A percentile compares a stretch with the other conserved stretches of the same genome.
phyloP scores from a whole-genome alignment of 768 basidiomycete genomes.

The Rhodotorula paludigena region DNA sequence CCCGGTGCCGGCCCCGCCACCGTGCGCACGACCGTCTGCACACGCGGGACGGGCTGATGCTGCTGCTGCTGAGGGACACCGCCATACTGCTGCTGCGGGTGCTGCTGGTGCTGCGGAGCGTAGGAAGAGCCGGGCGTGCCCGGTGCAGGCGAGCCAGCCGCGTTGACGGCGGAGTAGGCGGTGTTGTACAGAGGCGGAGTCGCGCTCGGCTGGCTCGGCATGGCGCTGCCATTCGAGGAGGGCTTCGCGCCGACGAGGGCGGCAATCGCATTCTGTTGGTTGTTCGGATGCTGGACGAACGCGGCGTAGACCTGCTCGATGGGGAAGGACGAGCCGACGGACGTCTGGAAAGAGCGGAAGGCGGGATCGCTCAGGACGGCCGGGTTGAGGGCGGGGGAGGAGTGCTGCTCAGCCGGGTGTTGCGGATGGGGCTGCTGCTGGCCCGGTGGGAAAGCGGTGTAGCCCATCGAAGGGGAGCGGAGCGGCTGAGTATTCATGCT shows the following conservation, averaged over 20 bases:
- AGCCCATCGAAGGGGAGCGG: neutral
- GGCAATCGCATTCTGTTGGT: constrained; percentile 10
- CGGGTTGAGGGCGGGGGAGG: neutral
- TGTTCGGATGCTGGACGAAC: constrained; percentile 1
- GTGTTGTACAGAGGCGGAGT: neutral
- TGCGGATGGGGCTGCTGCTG: neutral
- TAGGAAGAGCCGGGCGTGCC: constrained; percentile 6
- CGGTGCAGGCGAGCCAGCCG: constrained; percentile 39
- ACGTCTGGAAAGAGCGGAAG: constrained; percentile 19
- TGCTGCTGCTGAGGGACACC: neutral
- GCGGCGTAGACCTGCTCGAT: constrained; percentile 11
- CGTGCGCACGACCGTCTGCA: no score
- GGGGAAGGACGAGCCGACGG: constrained; percentile 19
- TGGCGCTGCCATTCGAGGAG: neutral
- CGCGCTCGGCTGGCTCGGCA: neutral
- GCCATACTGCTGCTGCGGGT: neutral
- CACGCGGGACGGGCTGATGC: no score
- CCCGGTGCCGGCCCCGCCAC: no score
- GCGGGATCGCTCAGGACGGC: constrained; percentile 5
- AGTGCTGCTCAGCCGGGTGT: neutral
- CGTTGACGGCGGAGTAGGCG: constrained; percentile 13
- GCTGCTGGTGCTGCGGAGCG: neutral
- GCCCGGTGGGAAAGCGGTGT: neutral
- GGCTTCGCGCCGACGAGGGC: constrained; percentile 31
- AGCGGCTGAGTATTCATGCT: neutral